Conservation (phyloP, 129 eudicot species). For the Saussurea involucrata region DNA sequence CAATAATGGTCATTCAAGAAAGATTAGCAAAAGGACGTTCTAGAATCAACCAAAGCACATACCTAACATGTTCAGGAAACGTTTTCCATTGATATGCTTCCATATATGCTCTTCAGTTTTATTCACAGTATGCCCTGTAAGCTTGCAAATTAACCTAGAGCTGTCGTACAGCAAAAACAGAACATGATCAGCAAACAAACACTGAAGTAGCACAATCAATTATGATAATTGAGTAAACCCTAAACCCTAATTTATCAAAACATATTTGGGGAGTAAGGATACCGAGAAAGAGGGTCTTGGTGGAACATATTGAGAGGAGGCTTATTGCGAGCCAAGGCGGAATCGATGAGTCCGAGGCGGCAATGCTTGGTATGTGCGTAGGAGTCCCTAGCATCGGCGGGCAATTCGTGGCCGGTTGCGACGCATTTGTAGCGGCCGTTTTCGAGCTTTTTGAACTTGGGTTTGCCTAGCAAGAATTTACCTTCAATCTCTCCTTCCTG, state of each 20-base stretch:
- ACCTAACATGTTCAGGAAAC: conserved; percentile 87
- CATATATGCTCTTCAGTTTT: conserved; percentile 94
- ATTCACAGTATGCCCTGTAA: conserved; percentile 70
- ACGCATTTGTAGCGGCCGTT: conserved; percentile 87
- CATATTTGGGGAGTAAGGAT: background rate
- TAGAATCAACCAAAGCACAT: conserved; percentile 25
- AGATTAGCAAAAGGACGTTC: background rate
- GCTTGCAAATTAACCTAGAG: conserved; percentile 73
- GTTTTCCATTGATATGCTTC: conserved; percentile 93
- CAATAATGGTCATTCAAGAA: background rate
- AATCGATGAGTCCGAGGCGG: conserved; percentile 76
- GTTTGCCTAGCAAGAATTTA: conserved; percentile 58
- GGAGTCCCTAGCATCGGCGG: conserved; percentile 53
- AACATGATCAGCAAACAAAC: background rate
- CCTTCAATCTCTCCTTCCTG: conserved; percentile 47
- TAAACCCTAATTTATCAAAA: conserved; percentile 9
- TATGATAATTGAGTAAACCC: background rate
- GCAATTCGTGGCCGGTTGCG: conserved; percentile 90
- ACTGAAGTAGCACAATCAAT: background rate
- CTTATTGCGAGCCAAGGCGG: conserved; percentile 63
- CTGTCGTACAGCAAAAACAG: conserved; percentile 26
- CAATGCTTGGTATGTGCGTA: conserved; percentile 76
- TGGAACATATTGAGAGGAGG: conserved; percentile 90
- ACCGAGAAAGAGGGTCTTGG: conserved; percentile 83
- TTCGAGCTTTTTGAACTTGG: conserved; percentile 63